Percentiles rank a stretch among this genome's conserved stretches.
Conservation (phyloP, 768 basidiomycete species). For the Agrocybe chaxingu region DNA sequence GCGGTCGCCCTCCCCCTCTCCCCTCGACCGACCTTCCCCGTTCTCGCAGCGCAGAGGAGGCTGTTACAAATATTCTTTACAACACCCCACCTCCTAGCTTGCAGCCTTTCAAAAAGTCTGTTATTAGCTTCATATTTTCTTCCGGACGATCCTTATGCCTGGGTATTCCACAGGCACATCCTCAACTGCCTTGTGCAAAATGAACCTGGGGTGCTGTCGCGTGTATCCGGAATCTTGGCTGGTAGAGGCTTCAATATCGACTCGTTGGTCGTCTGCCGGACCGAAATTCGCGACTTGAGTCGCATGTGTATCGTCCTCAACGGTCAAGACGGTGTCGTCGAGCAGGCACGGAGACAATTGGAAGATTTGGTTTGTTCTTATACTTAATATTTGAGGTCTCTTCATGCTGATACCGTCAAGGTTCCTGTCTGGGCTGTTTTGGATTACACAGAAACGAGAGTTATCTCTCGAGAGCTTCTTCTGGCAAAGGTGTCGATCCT, state of each 20-base stretch:
- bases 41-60: constrained; percentile 85
- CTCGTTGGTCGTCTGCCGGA: constrained; percentile 96
- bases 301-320: constrained; percentile 97
- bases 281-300: constrained; percentile 94
- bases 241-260: constrained; percentile 99
- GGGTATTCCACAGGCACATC: constrained; percentile 62
- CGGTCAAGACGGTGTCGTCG: constrained; percentile 96
- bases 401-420: constrained; percentile 34
- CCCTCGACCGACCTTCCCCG: constrained; percentile 85
- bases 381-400: background rate
- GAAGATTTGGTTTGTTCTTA: constrained; percentile 81
- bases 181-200: constrained; percentile 99
- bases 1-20: constrained; percentile 74
- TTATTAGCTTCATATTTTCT: constrained; percentile 6
- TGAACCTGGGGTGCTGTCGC: constrained; percentile 97
- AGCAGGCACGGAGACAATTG: constrained; percentile 93
- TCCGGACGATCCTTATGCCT: constrained; percentile 4
- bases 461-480: constrained; percentile 90
- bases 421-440: constrained; percentile 99
- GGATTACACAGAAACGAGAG: constrained; percentile 91
- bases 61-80: constrained; percentile 96
- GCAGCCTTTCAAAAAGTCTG: constrained; percentile 90
- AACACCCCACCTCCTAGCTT: constrained; percentile 91
- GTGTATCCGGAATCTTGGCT: constrained; percentile 95
- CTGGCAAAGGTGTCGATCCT: constrained; percentile 97